phyloP scores from a whole-genome alignment of 2,329 filamentous ascomycete genomes.

The Raffaelea ambrosiae region DNA sequence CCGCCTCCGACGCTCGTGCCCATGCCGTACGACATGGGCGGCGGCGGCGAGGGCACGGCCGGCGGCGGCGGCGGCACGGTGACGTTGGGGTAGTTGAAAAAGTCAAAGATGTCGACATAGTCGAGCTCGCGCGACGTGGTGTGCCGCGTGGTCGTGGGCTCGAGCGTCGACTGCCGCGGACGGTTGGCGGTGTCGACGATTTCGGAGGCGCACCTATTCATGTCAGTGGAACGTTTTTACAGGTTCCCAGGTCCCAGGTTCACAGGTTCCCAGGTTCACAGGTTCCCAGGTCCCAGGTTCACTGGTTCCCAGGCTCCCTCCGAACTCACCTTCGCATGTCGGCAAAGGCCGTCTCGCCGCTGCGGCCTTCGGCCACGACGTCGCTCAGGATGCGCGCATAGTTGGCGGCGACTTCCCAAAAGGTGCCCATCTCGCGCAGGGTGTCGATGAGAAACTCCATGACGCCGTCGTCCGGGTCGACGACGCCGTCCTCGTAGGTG shows the following conservation, averaged over 20 bases:
- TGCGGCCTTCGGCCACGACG: constrained; percentile 72
- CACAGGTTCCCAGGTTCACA: no score
- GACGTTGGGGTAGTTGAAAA: constrained; percentile 84
- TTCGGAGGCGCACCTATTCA: constrained; percentile 62
- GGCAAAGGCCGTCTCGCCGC: constrained; percentile 73
- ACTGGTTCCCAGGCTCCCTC: not conserved
- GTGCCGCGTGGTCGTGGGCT: constrained; percentile 54
- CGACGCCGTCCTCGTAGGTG: constrained; percentile 56
- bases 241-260: no score
- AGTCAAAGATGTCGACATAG: constrained; percentile 86
- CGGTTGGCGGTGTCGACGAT: constrained; percentile 80
- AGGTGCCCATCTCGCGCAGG: constrained; percentile 67
- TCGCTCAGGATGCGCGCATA: constrained; percentile 73
- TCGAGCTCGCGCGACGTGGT: constrained; percentile 76
- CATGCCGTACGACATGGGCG: no score
- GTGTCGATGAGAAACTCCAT: constrained; percentile 78
- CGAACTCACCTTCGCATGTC: constrained; percentile 65
- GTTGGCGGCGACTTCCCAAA: constrained; percentile 78
- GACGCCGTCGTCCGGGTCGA: constrained; percentile 52
- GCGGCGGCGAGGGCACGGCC: no score
- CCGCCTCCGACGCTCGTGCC: no score
- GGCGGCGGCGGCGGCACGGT: constrained; percentile 18
- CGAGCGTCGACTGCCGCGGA: constrained; percentile 52
- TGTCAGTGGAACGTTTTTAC: no score
- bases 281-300: not conserved